Conservation (phyloP, 2,329 filamentous ascomycete genomes). For the Tolypocladium pustulatum region DNA sequence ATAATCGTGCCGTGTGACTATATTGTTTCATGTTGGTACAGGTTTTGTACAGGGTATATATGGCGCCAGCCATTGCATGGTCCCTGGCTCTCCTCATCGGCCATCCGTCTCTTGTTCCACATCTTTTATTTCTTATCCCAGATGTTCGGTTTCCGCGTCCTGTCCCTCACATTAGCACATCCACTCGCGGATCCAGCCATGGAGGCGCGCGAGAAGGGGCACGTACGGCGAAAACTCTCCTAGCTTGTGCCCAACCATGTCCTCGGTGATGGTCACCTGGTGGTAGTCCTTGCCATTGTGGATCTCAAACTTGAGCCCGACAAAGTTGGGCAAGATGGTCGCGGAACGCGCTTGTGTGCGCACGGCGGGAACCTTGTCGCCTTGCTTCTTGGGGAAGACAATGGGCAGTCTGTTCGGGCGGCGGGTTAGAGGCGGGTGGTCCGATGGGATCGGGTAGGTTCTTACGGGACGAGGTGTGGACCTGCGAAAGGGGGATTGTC, state of each 20-base stretch:
- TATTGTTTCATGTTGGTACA: constrained; percentile 15
- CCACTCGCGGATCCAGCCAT: neutral
- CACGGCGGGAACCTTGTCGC: constrained; percentile 60
- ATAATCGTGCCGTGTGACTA: neutral
- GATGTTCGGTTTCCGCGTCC: constrained; percentile 48
- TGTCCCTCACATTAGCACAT: constrained; percentile 13
- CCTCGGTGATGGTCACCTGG: constrained; percentile 76
- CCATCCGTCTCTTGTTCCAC: constrained; percentile 6
- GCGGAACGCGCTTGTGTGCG: constrained; percentile 79
- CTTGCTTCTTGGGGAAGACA: constrained; percentile 43
- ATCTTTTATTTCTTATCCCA: constrained; percentile 30
- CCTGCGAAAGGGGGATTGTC: constrained; percentile 21
- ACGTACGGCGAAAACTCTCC: constrained; percentile 85
- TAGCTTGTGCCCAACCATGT: constrained; percentile 94
- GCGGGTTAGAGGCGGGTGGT: neutral
- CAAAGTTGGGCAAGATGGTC: constrained; percentile 86
- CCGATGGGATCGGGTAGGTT: neutral
- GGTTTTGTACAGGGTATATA: constrained; percentile 14
- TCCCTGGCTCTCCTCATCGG: constrained; percentile 6
- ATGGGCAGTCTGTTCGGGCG: constrained; percentile 46
- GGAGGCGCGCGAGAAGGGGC: neutral
- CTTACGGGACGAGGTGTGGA: constrained; percentile 45
- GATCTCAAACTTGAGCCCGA: constrained; percentile 79
- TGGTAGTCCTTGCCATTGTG: constrained; percentile 86
- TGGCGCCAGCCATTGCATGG: neutral